Base-by-base conservation (phyloP, 75 land plant genomes). In the Azolla pinnata region DNA sequence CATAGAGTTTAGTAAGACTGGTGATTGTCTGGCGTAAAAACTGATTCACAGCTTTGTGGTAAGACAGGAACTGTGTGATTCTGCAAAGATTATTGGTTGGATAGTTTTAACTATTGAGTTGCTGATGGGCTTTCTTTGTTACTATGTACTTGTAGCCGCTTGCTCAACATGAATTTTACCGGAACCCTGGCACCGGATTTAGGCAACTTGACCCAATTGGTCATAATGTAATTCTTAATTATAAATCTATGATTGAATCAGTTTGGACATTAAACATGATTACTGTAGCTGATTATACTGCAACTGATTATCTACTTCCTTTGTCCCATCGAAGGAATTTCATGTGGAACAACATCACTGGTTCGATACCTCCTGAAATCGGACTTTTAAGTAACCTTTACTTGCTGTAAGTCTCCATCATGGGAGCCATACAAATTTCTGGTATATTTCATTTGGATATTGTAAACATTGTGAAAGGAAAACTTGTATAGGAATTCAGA, bases 91-190 rank as follows among this genome's bases (percentile, higher is more conserved):
- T 7, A 38, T 38, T 14, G 7, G 14, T 38, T 38, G 14, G 14
- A 7, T 38, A 14, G 42, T 38, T 7, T 38, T 7, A 38, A 38
- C n/a, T n/a, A n/a, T n/a, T n/a, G n/a, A n/a, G n/a, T n/a, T n/a
- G n/a, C n/a, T n/a, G n/a, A n/a, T n/a, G n/a, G n/a, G n/a, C n/a
- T 7, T 7, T 38, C 10, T 7, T 38, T 38, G 7, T 14, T 18
- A 4, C n/a, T 46, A 2, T 17, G 2, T 46, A 46, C 62, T 47
- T 58, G 60, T 81, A 86, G 90, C 46, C 74, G 80, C 1, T 30
- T 86, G 57, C 80, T 83, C 48, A 79, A 80, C 61, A 83, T 79
- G 30, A 80, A 83, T 51, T 70, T 86, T 31, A 67, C 83, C 25
- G 90, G 90, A 2, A 28, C 49, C 60, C 80, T 86, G 60, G 83